These are phyloP conservation scores for Articulospora tetracladia DNA, from an alignment of 495 filamentous ascomycete species.

Conservation along the genomic window DNA sequence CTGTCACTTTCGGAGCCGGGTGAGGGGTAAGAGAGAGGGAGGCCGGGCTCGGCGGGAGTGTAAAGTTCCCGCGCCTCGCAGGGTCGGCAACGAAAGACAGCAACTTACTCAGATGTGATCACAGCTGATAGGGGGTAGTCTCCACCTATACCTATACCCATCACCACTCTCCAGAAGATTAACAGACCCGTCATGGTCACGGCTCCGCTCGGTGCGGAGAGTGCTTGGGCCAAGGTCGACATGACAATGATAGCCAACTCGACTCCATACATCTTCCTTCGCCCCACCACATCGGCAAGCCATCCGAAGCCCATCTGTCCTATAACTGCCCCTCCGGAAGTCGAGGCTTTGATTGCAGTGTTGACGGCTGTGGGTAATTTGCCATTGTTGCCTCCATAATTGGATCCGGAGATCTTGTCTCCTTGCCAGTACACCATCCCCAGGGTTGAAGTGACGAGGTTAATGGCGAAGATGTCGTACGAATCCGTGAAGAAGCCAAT, in stretches of 20 bases:
- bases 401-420: constrained; percentile 18
- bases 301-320: constrained; percentile 72
- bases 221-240: constrained; percentile 59
- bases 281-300: constrained; percentile 61
- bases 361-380: constrained; percentile 53
- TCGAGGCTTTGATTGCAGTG: constrained; percentile 71
- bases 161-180: constrained; percentile 76
- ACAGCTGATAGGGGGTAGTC: constrained; percentile 76
- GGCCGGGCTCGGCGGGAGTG: too few relatives aligned
- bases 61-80: too few relatives aligned
- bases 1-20: background rate
- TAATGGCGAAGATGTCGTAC: constrained; percentile 79
- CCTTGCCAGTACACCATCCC: constrained; percentile 48
- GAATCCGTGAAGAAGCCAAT: constrained; percentile 81
- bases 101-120: constrained; percentile 72
- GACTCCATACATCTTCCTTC: constrained; percentile 74
- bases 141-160: constrained; percentile 70
- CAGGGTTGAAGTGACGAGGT: constrained; percentile 63
- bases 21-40: too few relatives aligned
- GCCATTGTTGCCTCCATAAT: constrained; percentile 34
- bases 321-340: constrained; percentile 68
- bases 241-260: constrained; percentile 72
- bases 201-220: constrained; percentile 49
- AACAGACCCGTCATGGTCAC: constrained; percentile 68
- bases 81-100: background rate